Evolutionary conservation across 179 eudicot species (phyloP), one percentile per base, ranked within the genome.

Genomic region (Pouteria campechiana): DNA sequence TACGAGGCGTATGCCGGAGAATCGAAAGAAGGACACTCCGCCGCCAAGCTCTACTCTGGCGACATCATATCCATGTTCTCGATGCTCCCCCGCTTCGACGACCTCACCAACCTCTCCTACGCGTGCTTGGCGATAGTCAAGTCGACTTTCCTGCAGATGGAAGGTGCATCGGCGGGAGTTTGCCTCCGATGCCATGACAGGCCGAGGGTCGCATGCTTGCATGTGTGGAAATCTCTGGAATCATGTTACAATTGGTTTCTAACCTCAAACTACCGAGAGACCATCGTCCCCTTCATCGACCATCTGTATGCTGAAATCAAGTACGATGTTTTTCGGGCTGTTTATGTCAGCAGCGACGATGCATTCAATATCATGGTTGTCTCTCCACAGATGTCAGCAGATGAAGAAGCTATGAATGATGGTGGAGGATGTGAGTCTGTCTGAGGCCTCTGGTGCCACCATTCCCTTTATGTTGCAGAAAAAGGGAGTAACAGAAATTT

Each of bases 281-380:
- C 44, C 0, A 14, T 69, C 37, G 30, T 69, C 11, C 70, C 74
- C 2, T 69, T 44, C 38, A 24, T 69, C 6, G 67, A 50, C 21
- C 45, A 49, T 17, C 14, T 40, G 25, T 42, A 52, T 5, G 24
- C 52, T 4, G 60, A 63, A 20, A 2, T 57, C 3, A 65, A 71
- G 50, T 71, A 71, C 17, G 77, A 71, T 27, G 22, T 71, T 4
- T 71, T 65, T 32, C 23, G 50, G 37, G 77, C 66, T 32, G 69
- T 53, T 6, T 71, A 53, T 54, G 69, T 61, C 7, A 57, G 56
- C 25, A 52, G 65, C 16, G 69, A 70, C 18, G 24, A 43, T 52
- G 54, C n/a, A 7, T 0, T 41, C 7, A 28, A 18, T 15, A 29
- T 25, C 29, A 54, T 36, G 29, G 11, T 33, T 2, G 22, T 2